Base-by-base conservation (phyloP, 2,329 filamentous ascomycete species). In the Claviceps quebecensis region DNA sequence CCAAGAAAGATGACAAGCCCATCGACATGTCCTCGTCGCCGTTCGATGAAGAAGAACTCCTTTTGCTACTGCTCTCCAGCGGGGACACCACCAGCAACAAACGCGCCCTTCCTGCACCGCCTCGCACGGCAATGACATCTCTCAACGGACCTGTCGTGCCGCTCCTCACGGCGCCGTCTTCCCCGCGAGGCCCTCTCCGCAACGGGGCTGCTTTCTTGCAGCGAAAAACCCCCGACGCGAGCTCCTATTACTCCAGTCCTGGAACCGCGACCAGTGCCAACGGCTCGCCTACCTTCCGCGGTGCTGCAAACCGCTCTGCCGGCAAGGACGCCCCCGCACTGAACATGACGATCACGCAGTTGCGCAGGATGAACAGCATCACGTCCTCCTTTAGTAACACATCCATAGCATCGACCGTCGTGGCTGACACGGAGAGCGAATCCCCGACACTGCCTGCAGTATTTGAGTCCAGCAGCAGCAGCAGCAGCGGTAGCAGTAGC, bases 301-400 rank as follows among this genome's bases (percentile, higher is more conserved):
- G 58, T 5, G 52, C 58, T 1, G 52, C 55, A 3, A 54, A 58
- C 5, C 55, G 55, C 4, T 54, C 49, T 14, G 6, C 5, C 23
- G 26, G 54, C 45, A 56, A 52, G 29, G 48, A 57, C 47, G 59
- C 52, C 1, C 54, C 58, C 14, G 52, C 59, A 6, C 59, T 74
- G 13, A 63, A 69, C n/a, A 64, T 61, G 54, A 69, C 74, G 2
- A 71, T 78, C 34, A 69, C 70, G 17, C 72, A 77, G 60, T 71
- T 80, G 52, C 70, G 77, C 9, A 69, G 76, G 48, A 80, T 79
- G 75, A 79, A 80, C 64, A 78, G 73, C 61, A 63, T 72, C 50
- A 58, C 76, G 45, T 75, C 70, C 57, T 65, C 69, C 2, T 65
- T 68, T 51, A 74, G 72, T 63, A 61, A 62, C 17, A 65, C 66